These are phyloP conservation scores for Melampsora americana DNA, from an alignment of 1,284 basidiomycete species.

Conservation along the genomic window DNA sequence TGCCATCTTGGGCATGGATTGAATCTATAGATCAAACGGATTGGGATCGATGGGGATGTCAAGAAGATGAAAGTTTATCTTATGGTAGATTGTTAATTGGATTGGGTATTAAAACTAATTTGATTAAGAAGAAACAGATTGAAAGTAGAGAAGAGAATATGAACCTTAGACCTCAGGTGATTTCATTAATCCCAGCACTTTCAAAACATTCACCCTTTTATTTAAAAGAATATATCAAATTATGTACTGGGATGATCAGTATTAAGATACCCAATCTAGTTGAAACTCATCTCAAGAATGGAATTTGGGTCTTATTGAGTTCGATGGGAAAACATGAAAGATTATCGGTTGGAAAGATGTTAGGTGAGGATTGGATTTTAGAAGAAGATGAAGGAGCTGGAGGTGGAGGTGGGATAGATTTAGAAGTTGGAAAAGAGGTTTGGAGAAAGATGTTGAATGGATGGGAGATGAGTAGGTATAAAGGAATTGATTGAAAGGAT, in stretches of 20 bases:
- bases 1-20: neutral
- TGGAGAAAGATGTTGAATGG: conserved; percentile 35
- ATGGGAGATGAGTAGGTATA: conserved; percentile 34
- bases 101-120: neutral
- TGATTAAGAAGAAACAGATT: neutral
- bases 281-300: neutral
- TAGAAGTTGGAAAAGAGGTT: neutral
- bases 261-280: neutral
- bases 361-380: neutral
- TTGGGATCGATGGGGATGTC: neutral
- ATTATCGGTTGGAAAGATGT: conserved; percentile 16
- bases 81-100: neutral
- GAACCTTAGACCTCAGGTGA: neutral
- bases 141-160: neutral
- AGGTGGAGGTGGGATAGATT: neutral
- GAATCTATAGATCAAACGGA: neutral
- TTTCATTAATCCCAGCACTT: conserved; percentile 14
- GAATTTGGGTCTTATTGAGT: conserved; percentile 19
- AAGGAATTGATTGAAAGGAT: conserved; percentile 38
- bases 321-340: conserved; percentile 32
- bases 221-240: neutral
- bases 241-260: neutral
- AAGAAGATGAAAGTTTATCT: neutral
- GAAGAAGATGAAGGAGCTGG: neutral
- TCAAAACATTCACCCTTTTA: conserved; percentile 38